Conservation (phyloP, 2,329 filamentous ascomycete species). For the Aureobasidium zeae region DNA sequence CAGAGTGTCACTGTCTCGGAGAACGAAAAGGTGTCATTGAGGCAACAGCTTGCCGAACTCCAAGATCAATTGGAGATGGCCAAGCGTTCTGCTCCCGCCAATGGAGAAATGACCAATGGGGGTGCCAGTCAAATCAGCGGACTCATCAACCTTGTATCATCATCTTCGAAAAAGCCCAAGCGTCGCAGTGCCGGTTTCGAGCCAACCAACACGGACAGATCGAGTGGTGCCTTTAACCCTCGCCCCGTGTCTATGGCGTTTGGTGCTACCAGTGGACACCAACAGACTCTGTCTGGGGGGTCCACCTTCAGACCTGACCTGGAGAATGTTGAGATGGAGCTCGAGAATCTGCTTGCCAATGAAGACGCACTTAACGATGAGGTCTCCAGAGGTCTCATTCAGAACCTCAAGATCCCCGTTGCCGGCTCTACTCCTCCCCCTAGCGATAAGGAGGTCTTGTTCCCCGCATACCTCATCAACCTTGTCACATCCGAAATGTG, state of each 20-base stretch:
- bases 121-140: conserved; percentile 53
- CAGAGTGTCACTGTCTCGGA: conserved; percentile 67
- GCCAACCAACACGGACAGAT: conserved; percentile 74
- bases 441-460: conserved; percentile 96
- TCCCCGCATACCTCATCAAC: conserved; percentile 98
- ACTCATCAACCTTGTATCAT: conserved; percentile 78
- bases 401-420: conserved; percentile 89
- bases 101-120: conserved; percentile 47
- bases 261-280: conserved; percentile 51
- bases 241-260: conserved; percentile 94
- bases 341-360: conserved; percentile 86
- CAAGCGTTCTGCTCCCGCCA: conserved; percentile 65
- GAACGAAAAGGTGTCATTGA: conserved; percentile 72
- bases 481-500: conserved; percentile 99
- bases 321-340: conserved; percentile 89
- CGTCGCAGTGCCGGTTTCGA: conserved; percentile 84
- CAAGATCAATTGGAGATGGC: conserved; percentile 88
- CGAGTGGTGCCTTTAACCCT: conserved; percentile 87
- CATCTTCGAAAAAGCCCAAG: conserved; percentile 90
- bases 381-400: conserved; percentile 90
- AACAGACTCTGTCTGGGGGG: conserved; percentile 63
- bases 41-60: conserved; percentile 80
- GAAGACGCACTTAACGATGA: conserved; percentile 96
- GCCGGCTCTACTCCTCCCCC: conserved; percentile 80
- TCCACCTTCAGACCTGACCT: conserved; percentile 69